Conservation (phyloP, 2,329 filamentous ascomycete genomes). For the Xylariomycetidae sp. region DNA sequence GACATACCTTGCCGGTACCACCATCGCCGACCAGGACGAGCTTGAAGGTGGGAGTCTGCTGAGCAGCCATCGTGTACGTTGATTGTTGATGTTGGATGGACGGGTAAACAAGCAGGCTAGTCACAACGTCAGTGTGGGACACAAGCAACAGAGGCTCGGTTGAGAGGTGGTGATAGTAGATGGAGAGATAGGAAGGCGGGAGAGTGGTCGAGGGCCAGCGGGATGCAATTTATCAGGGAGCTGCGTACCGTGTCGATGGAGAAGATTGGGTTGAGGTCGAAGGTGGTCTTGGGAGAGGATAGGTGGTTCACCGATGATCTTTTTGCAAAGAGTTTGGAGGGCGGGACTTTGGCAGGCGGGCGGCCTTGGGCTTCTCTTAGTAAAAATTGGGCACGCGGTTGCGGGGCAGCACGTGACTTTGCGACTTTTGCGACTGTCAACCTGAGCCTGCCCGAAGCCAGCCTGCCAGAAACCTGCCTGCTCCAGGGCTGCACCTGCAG, state of each 20-base stretch:
- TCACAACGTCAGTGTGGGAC: constrained; percentile 21
- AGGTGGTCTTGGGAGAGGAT: constrained; percentile 2
- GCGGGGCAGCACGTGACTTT: constrained; percentile 26
- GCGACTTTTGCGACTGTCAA: too few relatives aligned
- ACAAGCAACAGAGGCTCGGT: too few relatives aligned
- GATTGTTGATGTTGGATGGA: constrained; percentile 22
- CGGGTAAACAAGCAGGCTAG: constrained; percentile 37
- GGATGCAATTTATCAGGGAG: not conserved
- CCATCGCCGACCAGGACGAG: constrained; percentile 98
- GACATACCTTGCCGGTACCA: constrained; percentile 94
- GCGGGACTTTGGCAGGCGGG: constrained; percentile 13
- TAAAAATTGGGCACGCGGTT: constrained; percentile 25
- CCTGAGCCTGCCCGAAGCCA: too few relatives aligned
- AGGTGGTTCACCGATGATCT: constrained; percentile 20
- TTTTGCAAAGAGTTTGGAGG: constrained; percentile 22
- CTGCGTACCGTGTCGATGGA: not conserved
- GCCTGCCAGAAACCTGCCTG: too few relatives aligned
- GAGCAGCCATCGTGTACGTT: constrained; percentile 57
- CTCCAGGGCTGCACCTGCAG: too few relatives aligned
- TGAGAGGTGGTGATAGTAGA: not conserved
- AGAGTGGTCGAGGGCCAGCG: not conserved
- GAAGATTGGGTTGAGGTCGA: constrained; percentile 6
- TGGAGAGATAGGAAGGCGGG: not conserved
- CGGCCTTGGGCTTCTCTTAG: constrained; percentile 15
- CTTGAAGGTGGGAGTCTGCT: constrained; percentile 82